Conservation (phyloP, 345 rosid species). For the Acer saccharum region DNA sequence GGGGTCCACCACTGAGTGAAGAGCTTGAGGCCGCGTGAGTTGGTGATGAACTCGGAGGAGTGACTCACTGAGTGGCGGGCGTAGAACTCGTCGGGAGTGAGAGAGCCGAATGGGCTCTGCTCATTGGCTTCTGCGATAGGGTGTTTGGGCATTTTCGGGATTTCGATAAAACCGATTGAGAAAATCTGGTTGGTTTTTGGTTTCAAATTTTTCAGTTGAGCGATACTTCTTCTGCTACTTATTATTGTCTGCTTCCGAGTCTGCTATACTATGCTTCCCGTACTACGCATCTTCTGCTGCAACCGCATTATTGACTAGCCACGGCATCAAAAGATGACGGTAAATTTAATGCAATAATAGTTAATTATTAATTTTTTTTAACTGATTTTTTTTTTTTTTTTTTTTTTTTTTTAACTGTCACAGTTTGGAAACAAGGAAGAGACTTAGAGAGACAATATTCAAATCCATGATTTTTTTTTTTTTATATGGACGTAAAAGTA, state of each 20-base stretch:
- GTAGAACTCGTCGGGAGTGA: constrained; percentile 71
- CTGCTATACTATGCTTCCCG: not conserved
- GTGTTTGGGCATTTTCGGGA: constrained; percentile 48
- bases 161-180: no score
- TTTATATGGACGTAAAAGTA: no score
- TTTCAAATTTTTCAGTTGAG: not conserved
- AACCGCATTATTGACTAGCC: not conserved
- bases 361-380: no score
- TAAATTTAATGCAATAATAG: no score
- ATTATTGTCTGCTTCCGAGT: not conserved
- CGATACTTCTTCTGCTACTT: not conserved
- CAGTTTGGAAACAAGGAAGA: no score
- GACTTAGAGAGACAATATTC: no score
- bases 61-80: constrained; percentile 70
- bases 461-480: no score
- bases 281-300: not conserved
- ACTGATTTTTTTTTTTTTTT: no score
- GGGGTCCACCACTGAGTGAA: constrained; percentile 95
- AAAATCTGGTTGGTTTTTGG: not conserved
- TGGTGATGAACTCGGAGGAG: constrained; percentile 70
- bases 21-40: constrained; percentile 70
- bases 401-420: no score
- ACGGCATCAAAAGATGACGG: not conserved
- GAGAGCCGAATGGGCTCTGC: constrained; percentile 64
- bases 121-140: constrained; percentile 73